Conservation (phyloP, 352 stramenopile species). For the Globisporangium radiosum region DNA sequence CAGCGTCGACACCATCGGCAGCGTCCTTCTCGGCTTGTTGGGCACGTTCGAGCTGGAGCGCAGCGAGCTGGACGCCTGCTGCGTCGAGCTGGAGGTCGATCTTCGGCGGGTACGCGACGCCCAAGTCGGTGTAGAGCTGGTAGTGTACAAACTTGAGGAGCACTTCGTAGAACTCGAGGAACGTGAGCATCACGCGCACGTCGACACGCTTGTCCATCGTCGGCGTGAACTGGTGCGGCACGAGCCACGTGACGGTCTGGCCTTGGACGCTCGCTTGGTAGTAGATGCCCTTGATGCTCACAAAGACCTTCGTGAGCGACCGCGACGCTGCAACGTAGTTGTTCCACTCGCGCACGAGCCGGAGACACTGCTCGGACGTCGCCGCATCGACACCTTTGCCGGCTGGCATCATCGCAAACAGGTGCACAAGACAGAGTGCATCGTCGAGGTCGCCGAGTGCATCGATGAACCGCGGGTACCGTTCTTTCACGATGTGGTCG, state of each 20-base stretch:
- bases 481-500: slow-evolving; percentile 98
- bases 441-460: slow-evolving; percentile 98
- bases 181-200: slow-evolving; percentile 98
- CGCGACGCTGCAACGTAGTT: slow-evolving; percentile 91
- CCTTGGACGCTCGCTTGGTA: slow-evolving; percentile 94
- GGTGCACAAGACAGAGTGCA: slow-evolving; percentile 94
- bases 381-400: slow-evolving; percentile 84
- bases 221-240: slow-evolving; percentile 98
- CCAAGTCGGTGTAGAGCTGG: slow-evolving; percentile 96
- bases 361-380: slow-evolving; percentile 87
- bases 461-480: slow-evolving; percentile 97
- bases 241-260: slow-evolving; percentile 96
- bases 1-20: slow-evolving; percentile 20
- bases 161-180: slow-evolving; percentile 99
- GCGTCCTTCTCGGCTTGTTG: slow-evolving; percentile 23
- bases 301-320: slow-evolving; percentile 96
- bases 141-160: slow-evolving; percentile 98
- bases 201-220: slow-evolving; percentile 97
- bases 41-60: slow-evolving; percentile 59
- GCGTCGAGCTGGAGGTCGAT: slow-evolving; percentile 82
- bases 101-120: slow-evolving; percentile 92
- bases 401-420: slow-evolving; percentile 96
- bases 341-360: slow-evolving; percentile 94
- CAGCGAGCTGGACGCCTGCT: slow-evolving; percentile 60
- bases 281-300: slow-evolving; percentile 99